Evolutionary conservation across 129 eudicot species (phyloP).

Genomic region (Flaveria trinervia): DNA sequence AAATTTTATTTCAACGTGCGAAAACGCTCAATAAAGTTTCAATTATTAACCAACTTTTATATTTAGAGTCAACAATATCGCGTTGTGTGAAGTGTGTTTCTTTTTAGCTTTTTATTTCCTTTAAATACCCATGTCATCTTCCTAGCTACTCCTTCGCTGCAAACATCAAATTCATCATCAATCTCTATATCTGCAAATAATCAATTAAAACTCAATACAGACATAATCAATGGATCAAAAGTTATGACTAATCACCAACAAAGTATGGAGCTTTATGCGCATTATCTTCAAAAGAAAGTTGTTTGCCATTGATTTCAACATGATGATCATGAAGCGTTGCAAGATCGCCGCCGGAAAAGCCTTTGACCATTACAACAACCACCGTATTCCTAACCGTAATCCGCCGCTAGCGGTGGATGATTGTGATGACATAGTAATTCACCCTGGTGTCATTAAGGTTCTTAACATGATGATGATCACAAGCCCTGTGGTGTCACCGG

Average conservation of each 20-base stretch:
- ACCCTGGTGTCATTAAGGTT: conserved; percentile 24
- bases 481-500: conserved; percentile 25
- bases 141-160: background rate
- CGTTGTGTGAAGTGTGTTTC: conserved; percentile 18
- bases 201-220: conserved; percentile 4
- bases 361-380: conserved; percentile 22
- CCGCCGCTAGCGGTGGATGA: conserved; percentile 12
- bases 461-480: conserved; percentile 18
- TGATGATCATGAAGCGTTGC: conserved; percentile 42
- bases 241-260: conserved; percentile 43
- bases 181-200: conserved; percentile 14
- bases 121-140: conserved; percentile 21
- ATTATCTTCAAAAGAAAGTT: conserved; percentile 47
- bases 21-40: background rate
- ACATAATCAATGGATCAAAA: conserved; percentile 49
- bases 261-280: conserved; percentile 47
- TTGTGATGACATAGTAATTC: conserved; percentile 20
- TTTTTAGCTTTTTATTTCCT: conserved; percentile 4
- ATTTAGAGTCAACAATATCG: background rate
- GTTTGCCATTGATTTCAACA: conserved; percentile 34
- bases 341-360: conserved; percentile 51
- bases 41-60: background rate
- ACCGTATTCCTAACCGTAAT: background rate
- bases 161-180: conserved; percentile 12
- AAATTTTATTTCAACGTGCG: background rate